These are phyloP conservation scores for Candida sanyiensis DNA, from an alignment of 805 yeast genomes.

Conservation along the genomic window DNA sequence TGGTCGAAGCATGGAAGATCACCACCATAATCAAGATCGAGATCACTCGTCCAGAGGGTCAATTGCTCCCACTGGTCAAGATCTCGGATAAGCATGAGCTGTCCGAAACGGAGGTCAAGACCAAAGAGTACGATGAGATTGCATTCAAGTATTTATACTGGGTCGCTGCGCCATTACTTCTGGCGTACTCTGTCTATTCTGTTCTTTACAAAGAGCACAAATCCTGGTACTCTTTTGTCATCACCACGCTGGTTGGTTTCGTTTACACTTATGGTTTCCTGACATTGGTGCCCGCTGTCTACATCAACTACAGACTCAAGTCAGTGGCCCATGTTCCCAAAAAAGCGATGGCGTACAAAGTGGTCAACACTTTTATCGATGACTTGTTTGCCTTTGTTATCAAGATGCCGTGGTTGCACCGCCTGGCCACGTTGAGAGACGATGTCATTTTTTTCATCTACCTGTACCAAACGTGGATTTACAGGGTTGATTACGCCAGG, in stretches of 20 bases:
- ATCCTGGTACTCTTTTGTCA: constrained; percentile 38
- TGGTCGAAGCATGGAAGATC: constrained; percentile 39
- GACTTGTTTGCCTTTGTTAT: constrained; percentile 37
- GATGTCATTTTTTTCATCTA: constrained; percentile 36
- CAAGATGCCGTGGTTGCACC: constrained; percentile 38
- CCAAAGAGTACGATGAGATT: constrained; percentile 35
- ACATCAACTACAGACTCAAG: constrained; percentile 37
- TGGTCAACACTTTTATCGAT: constrained; percentile 36
- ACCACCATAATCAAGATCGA: constrained; percentile 32
- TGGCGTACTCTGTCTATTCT: constrained; percentile 33
- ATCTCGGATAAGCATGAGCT: constrained; percentile 31
- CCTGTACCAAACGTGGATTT: constrained; percentile 35
- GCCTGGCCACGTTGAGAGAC: constrained; percentile 36
- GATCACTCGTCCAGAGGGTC: constrained; percentile 16
- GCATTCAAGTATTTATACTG: constrained; percentile 34
- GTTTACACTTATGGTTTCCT: constrained; percentile 39
- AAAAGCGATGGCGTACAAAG: constrained; percentile 37
- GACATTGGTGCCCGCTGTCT: constrained; percentile 34
- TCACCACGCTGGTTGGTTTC: constrained; percentile 35
- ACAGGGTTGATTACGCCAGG: constrained; percentile 35
- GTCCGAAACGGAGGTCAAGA: constrained; percentile 33
- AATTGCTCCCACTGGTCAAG: constrained; percentile 20
- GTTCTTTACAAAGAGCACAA: constrained; percentile 33
- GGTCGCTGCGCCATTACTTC: constrained; percentile 32
- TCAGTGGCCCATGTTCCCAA: constrained; percentile 39